phyloP scores from a whole-genome alignment of 1,139 yeast genomes.

The Yarrowia galli region DNA sequence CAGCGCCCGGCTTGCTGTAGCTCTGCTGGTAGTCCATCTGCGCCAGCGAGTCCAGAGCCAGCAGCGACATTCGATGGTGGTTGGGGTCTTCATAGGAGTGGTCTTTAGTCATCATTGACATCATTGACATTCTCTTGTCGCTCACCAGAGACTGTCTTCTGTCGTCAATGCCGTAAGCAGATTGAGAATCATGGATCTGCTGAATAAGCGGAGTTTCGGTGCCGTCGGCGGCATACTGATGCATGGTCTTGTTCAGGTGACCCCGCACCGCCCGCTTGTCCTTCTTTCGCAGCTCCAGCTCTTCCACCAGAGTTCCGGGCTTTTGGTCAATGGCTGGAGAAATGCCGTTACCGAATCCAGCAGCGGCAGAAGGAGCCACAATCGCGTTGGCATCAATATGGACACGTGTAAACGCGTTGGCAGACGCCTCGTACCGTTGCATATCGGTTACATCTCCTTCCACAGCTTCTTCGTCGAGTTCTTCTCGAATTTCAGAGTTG shows the following conservation, averaged over 20 bases:
- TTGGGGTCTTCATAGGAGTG: conserved; percentile 24
- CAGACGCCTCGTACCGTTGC: conserved; percentile 24
- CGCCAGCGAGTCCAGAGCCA: conserved; percentile 31
- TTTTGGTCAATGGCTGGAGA: conserved; percentile 38
- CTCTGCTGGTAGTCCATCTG: conserved; percentile 26
- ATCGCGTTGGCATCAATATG: conserved; percentile 24
- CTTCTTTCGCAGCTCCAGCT: conserved; percentile 52
- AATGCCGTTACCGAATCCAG: conserved; percentile 20
- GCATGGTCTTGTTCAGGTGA: conserved; percentile 29
- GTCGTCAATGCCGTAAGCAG: conserved; percentile 13
- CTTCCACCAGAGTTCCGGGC: conserved; percentile 51
- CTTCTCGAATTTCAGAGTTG: conserved; percentile 17
- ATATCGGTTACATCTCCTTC: conserved; percentile 13
- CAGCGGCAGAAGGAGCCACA: conserved; percentile 11
- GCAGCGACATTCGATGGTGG: conserved; percentile 9
- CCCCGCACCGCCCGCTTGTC: conserved; percentile 44
- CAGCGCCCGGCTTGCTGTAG: conserved; percentile 31
- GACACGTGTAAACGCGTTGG: conserved; percentile 19
- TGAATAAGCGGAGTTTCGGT: conserved; percentile 29
- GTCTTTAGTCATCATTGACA: conserved; percentile 26
- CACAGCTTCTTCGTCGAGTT: background rate
- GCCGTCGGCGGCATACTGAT: conserved; percentile 22
- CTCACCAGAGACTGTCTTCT: background rate
- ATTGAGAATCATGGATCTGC: conserved; percentile 1
- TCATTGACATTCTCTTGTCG: conserved; percentile 14